Evolutionary conservation across 1,284 basidiomycete genomes (phyloP).

Genomic region (Meripilus lineatus): DNA sequence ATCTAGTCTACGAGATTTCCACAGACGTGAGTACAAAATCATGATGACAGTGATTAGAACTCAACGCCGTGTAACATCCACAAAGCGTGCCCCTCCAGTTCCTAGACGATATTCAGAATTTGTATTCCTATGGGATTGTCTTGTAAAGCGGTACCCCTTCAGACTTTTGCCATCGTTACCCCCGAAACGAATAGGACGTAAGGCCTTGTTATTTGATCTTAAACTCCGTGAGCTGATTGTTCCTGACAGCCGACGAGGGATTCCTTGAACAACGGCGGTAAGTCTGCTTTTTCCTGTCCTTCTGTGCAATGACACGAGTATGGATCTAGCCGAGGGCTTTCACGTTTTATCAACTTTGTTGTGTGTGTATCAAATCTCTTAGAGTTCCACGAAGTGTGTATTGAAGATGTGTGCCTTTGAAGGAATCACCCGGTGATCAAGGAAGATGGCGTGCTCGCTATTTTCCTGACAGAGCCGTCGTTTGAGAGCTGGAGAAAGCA

Average conservation of each 20-base stretch:
- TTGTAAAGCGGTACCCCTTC: constrained; percentile 83
- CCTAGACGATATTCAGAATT: constrained; percentile 87
- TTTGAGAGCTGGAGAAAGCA: constrained; percentile 87
- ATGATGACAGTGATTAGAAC: too few relatives aligned
- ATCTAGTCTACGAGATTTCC: constrained; percentile 74
- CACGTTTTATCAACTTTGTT: constrained; percentile 75
- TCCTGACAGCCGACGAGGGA: constrained; percentile 64
- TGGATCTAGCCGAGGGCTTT: constrained; percentile 68
- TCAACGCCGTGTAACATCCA: constrained; percentile 1
- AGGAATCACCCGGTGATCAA: constrained; percentile 90
- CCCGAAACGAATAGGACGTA: constrained; percentile 86
- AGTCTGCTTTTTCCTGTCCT: background rate
- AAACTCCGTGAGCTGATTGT: constrained; percentile 5
- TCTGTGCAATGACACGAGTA: background rate
- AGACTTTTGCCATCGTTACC: constrained; percentile 85
- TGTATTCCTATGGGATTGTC: constrained; percentile 79
- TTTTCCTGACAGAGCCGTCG: constrained; percentile 77
- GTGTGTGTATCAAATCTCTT: constrained; percentile 42
- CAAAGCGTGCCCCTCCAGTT: constrained; percentile 59
- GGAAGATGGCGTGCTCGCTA: constrained; percentile 77
- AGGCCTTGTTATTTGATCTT: constrained; percentile 24
- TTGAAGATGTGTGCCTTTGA: background rate
- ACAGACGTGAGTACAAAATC: constrained; percentile 61
- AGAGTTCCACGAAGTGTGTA: background rate
- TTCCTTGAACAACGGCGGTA: constrained; percentile 88